Percentiles rank a stretch among this genome's conserved stretches.
phyloP scores from a whole-genome alignment of 2,329 filamentous ascomycete species.

The Ophiostoma tasmaniense region DNA sequence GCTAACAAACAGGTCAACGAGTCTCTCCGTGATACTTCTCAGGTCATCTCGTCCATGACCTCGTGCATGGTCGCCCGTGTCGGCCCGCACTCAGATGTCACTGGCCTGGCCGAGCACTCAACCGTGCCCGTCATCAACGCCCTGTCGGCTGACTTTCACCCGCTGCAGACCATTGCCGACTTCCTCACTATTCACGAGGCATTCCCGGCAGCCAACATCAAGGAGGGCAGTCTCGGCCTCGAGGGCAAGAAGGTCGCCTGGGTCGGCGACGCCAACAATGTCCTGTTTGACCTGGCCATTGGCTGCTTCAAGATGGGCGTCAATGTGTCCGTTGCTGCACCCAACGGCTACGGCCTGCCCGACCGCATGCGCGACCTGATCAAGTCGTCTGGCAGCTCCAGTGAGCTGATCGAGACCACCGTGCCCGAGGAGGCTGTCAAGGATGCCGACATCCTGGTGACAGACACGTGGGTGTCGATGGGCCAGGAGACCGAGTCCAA shows the following conservation, averaged over 20 bases:
- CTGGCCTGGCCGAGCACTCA: constrained; percentile 61
- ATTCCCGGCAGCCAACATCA: constrained; percentile 44
- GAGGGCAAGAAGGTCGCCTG: constrained; percentile 86
- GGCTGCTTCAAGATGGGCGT: constrained; percentile 81
- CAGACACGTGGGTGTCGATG: constrained; percentile 98
- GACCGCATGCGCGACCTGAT: constrained; percentile 66
- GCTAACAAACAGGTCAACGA: constrained; percentile 64
- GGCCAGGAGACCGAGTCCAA: constrained; percentile 82
- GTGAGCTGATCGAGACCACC: constrained; percentile 64
- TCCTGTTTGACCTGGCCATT: constrained; percentile 87
- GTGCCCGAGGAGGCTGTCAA: constrained; percentile 79
- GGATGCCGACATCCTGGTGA: constrained; percentile 81
- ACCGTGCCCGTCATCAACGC: constrained; percentile 78
- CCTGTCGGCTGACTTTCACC: constrained; percentile 84
- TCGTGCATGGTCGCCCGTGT: constrained; percentile 76
- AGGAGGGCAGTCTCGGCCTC: constrained; percentile 50
- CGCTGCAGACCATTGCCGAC: constrained; percentile 89
- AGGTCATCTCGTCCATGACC: constrained; percentile 91
- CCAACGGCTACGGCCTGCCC: constrained; percentile 75
- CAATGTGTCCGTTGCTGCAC: constrained; percentile 78
- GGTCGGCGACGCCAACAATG: constrained; percentile 96
- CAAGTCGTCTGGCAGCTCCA: constrained; percentile 44
- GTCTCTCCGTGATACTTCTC: constrained; percentile 82
- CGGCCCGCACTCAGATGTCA: constrained; percentile 66
- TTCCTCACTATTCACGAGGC: constrained; percentile 82